A percentile compares a stretch with the other conserved stretches of the same genome.
These are phyloP conservation scores for Coemansia sp. DNA, from an alignment of 192 early-diverging fungal genomes.

Conservation along the genomic window DNA sequence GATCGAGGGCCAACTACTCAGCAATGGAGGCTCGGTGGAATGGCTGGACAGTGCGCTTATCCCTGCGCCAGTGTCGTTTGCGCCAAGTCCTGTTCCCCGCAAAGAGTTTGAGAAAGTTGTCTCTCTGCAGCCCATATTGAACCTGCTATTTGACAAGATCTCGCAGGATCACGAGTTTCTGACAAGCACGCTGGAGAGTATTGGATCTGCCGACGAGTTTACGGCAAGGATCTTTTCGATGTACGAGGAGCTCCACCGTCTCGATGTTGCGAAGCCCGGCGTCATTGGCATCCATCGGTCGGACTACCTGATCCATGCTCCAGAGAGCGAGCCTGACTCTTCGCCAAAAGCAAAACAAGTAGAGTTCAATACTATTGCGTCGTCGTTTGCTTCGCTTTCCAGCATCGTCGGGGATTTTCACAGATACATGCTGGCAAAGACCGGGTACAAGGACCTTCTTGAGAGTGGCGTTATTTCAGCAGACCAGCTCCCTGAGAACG, in stretches of 20 bases:
- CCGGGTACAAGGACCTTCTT: conserved; percentile 31
- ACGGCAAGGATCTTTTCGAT: conserved; percentile 71
- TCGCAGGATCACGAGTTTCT: conserved; percentile 77
- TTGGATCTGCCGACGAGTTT: conserved; percentile 79
- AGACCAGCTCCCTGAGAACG: conserved; percentile 63
- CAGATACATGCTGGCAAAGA: conserved; percentile 35
- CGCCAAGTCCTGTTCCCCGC: conserved; percentile 81
- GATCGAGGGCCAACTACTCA: not conserved
- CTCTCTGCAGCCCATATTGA: conserved; percentile 75
- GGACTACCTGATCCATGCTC: conserved; percentile 85
- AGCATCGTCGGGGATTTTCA: conserved; percentile 75
- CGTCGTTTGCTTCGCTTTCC: conserved; percentile 86
- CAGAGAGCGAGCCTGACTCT: conserved; percentile 31
- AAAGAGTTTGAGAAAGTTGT: conserved; percentile 70
- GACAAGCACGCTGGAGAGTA: conserved; percentile 37
- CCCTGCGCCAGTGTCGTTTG: conserved; percentile 84
- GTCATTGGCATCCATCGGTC: conserved; percentile 87
- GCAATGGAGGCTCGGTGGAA: conserved; percentile 11
- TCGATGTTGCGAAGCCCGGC: conserved; percentile 50
- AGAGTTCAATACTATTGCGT: conserved; percentile 94
- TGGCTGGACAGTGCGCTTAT: conserved; percentile 56
- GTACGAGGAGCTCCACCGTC: conserved; percentile 62
- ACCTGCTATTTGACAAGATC: conserved; percentile 76
- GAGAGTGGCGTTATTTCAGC: conserved; percentile 7
- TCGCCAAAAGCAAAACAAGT: conserved; percentile 73